A percentile compares a stretch with the other conserved stretches of the same genome.
Evolutionary conservation across 129 eudicot species (phyloP).

Genomic region (Dittrichia graveolens): DNA sequence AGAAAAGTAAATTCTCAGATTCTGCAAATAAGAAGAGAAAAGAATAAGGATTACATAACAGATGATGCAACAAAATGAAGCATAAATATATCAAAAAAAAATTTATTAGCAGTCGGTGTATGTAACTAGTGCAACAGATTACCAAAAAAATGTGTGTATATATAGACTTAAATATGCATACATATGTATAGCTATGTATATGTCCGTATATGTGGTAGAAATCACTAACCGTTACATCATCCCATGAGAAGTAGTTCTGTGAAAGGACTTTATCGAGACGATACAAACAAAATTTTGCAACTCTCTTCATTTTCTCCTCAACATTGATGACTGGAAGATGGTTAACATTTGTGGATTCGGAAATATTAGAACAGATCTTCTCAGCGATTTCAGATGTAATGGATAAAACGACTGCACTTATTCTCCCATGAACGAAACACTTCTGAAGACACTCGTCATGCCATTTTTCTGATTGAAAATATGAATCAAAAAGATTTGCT

Average conservation of each 20-base stretch:
- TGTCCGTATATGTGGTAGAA: neutral
- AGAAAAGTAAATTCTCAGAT: constrained; percentile 67
- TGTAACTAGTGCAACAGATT: too few relatives aligned
- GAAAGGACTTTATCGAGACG: constrained; percentile 59
- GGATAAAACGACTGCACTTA: constrained; percentile 64
- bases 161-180: neutral
- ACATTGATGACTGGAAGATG: constrained; percentile 20
- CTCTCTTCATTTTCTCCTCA: constrained; percentile 43
- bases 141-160: neutral
- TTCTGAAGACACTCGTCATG: constrained; percentile 62
- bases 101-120: too few relatives aligned
- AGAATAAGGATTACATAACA: constrained; percentile 2
- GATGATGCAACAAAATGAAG: neutral
- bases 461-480: constrained; percentile 65
- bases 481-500: constrained; percentile 44
- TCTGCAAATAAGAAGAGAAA: constrained; percentile 45
- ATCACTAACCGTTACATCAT: constrained; percentile 65
- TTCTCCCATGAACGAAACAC: constrained; percentile 54
- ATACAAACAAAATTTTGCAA: constrained; percentile 73
- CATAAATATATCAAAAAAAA: neutral
- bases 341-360: constrained; percentile 14
- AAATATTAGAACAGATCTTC: constrained; percentile 42
- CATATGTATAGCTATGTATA: neutral
- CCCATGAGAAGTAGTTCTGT: constrained; percentile 73
- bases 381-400: constrained; percentile 46